Percentiles rank a stretch among this genome's conserved stretches.
Evolutionary conservation across 306 rosid species (phyloP).

Genomic region (Ziziphus jujuba): DNA sequence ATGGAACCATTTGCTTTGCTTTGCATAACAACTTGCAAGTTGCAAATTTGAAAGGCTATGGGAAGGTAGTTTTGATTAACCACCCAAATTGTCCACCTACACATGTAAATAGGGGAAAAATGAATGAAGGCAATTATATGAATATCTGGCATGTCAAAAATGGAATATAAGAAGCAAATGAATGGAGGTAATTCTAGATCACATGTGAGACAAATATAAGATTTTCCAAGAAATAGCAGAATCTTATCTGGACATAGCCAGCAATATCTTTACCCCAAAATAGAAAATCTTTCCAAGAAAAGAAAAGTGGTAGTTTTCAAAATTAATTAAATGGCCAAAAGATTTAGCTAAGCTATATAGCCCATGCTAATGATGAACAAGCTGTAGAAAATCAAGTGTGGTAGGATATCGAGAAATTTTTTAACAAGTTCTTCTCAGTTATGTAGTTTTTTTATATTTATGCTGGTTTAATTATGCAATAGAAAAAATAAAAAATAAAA

Average conservation of each 20-base stretch:
- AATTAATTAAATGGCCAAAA: background rate
- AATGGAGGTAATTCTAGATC: background rate
- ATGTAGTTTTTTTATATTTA: too few species aligned
- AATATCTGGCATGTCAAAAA: background rate
- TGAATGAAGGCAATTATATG: background rate
- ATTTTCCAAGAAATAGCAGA: background rate
- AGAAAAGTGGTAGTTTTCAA: background rate
- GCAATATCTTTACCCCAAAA: background rate
- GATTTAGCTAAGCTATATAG: too few species aligned
- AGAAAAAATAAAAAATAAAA: too few species aligned
- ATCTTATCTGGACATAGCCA: background rate
- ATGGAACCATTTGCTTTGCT: slow-evolving; percentile 11
- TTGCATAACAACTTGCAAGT: background rate
- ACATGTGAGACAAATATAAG: background rate
- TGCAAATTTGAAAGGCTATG: too few species aligned
- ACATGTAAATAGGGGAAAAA: too few species aligned
- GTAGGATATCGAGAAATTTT: too few species aligned
- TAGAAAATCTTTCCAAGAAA: background rate
- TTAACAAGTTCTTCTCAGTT: too few species aligned
- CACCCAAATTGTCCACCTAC: slow-evolving; percentile 5
- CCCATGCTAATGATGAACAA: too few species aligned
- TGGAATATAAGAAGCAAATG: background rate
- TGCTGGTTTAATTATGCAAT: too few species aligned
- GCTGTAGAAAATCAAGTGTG: too few species aligned
- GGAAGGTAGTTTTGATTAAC: too few species aligned